Percentiles rank a stretch among this genome's conserved stretches.
Evolutionary conservation across 345 rosid species (phyloP).

Genomic region (Citropsis articulata): DNA sequence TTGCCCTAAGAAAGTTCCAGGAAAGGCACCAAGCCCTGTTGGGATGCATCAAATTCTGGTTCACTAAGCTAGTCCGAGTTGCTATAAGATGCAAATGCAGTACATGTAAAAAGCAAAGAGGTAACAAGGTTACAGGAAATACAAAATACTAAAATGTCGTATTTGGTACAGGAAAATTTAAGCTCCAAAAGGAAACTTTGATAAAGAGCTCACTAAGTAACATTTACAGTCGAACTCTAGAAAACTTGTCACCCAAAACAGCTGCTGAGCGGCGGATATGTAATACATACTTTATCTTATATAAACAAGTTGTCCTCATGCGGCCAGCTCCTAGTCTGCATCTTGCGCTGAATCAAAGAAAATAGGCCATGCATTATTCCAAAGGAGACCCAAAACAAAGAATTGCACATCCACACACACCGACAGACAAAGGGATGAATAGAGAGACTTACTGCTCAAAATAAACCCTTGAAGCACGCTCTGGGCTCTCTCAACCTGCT

Average conservation of each 20-base stretch:
- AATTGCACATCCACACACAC: neutral
- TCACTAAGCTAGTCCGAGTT: neutral
- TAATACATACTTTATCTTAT: neutral
- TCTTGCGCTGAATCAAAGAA: constrained; percentile 55
- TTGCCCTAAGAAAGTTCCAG: neutral
- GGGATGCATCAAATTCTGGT: neutral
- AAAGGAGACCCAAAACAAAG: neutral
- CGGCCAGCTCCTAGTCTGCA: constrained; percentile 14
- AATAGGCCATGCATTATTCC: neutral
- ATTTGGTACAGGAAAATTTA: constrained; percentile 14
- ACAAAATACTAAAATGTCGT: neutral
- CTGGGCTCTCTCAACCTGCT: constrained; percentile 96
- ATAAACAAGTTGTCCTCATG: neutral
- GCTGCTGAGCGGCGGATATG: neutral
- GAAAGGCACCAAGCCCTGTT: neutral
- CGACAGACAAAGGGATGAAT: neutral
- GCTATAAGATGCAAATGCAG: neutral
- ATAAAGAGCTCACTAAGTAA: constrained; percentile 11
- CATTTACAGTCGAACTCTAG: constrained; percentile 33
- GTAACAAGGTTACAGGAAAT: neutral
- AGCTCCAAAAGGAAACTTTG: constrained; percentile 1
- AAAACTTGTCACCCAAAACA: constrained; percentile 10
- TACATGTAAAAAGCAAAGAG: neutral
- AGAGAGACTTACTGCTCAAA: constrained; percentile 73
- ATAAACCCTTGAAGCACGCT: constrained; percentile 97